These are phyloP conservation scores for Alternaria sp. DNA, from an alignment of 2,329 filamentous ascomycete genomes.

Conservation along the genomic window DNA sequence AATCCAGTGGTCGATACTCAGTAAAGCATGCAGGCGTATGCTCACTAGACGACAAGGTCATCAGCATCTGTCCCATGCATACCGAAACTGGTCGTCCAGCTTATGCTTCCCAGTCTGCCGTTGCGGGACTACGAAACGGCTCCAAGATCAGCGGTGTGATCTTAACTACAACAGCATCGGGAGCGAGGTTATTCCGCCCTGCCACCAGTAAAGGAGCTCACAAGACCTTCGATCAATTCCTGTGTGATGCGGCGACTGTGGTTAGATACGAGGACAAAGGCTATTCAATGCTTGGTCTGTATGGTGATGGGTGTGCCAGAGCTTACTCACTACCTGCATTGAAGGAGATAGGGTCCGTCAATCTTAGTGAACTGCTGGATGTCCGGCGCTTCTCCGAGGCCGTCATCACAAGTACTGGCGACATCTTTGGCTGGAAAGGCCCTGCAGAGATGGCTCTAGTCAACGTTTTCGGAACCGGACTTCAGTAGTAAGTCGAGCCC, in stretches of 20 bases:
- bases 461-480: conserved; percentile 83
- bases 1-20: conserved; percentile 72
- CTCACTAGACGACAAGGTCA: conserved; percentile 70
- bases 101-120: conserved; percentile 74
- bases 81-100: conserved; percentile 79
- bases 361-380: conserved; percentile 74
- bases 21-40: conserved; percentile 75
- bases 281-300: conserved; percentile 81
- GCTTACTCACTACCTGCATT: conserved; percentile 88
- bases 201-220: conserved; percentile 87
- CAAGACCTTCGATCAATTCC: conserved; percentile 82
- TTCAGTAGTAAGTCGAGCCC: conserved; percentile 62
- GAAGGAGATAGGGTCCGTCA: conserved; percentile 78
- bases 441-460: conserved; percentile 85
- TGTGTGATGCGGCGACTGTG: conserved; percentile 83
- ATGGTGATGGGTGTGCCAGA: conserved; percentile 80
- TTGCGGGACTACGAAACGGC: conserved; percentile 79
- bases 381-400: conserved; percentile 73
- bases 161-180: conserved; percentile 75
- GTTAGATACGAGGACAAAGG: conserved; percentile 78
- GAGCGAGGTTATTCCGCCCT: conserved; percentile 88
- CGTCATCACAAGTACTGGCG: conserved; percentile 77
- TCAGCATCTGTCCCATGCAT: conserved; percentile 81
- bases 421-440: conserved; percentile 86
- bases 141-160: conserved; percentile 79